Conservation (phyloP, 441 rosid genomes). For the Manihot esculenta region DNA sequence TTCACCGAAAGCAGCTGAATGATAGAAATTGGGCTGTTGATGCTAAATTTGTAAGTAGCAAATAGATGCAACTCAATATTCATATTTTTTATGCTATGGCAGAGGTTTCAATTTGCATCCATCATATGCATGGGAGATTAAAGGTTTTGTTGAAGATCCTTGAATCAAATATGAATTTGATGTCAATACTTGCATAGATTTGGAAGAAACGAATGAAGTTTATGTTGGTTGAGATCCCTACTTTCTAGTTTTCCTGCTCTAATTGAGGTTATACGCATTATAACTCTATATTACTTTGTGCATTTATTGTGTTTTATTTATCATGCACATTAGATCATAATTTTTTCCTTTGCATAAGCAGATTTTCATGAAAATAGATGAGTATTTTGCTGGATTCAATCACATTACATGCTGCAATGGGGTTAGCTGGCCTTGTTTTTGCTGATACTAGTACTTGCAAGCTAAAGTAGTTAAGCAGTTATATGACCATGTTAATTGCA, state of each 20-base stretch:
- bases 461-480: constrained; percentile 35
- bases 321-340: not conserved
- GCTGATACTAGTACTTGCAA: constrained; percentile 74
- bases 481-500: not conserved
- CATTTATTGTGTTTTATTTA: constrained; percentile 3
- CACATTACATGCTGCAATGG: constrained; percentile 73
- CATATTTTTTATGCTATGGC: constrained; percentile 6
- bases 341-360: constrained; percentile 20
- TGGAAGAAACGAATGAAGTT: constrained; percentile 39
- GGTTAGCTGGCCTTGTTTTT: constrained; percentile 65
- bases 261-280: constrained; percentile 55
- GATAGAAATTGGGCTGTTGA: too few species aligned
- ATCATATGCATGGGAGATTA: constrained; percentile 64
- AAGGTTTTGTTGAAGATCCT: constrained; percentile 48
- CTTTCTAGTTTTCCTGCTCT: too few species aligned
- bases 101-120: constrained; percentile 59
- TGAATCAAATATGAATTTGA: constrained; percentile 33
- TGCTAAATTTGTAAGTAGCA: too few species aligned
- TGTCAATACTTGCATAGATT: constrained; percentile 23
- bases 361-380: too few species aligned
- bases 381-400: too few species aligned
- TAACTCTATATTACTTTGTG: not conserved
- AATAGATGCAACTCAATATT: too few species aligned
- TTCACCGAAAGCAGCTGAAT: too few species aligned
- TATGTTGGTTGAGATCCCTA: constrained; percentile 73